These are phyloP conservation scores for Afroboletus lepidellus DNA, from an alignment of 1,284 basidiomycete genomes.

Conservation along the genomic window DNA sequence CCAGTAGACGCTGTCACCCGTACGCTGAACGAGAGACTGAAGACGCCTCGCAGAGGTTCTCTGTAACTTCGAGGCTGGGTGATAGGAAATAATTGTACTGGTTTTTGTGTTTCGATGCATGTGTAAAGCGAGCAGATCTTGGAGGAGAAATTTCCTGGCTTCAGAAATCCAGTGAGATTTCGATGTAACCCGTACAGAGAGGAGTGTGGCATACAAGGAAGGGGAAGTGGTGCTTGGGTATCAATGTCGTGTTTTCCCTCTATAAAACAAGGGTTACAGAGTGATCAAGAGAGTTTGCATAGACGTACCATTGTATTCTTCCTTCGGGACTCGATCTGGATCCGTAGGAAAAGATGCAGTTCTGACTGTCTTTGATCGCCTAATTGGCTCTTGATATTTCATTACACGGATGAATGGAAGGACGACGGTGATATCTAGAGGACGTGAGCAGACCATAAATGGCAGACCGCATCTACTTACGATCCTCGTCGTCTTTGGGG, in stretches of 20 bases:
- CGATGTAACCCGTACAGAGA: neutral
- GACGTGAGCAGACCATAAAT: neutral
- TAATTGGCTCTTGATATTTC: slow-evolving; percentile 22
- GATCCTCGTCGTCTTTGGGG: slow-evolving; percentile 40
- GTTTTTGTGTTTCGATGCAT: slow-evolving; percentile 35
- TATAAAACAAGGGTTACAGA: neutral
- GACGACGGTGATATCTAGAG: slow-evolving; percentile 48
- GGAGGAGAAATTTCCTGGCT: slow-evolving; percentile 30
- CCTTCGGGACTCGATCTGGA: neutral
- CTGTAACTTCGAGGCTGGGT: slow-evolving; percentile 29
- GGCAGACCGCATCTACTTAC: slow-evolving; percentile 35
- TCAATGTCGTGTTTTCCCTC: slow-evolving; percentile 43
- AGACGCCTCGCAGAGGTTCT: slow-evolving; percentile 37
- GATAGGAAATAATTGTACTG: slow-evolving; percentile 45
- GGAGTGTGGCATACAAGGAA: slow-evolving; percentile 26
- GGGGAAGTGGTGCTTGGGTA: slow-evolving; percentile 47
- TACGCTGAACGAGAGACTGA: slow-evolving; percentile 35
- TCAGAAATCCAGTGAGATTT: neutral
- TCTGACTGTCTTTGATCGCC: slow-evolving; percentile 10
- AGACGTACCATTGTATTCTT: slow-evolving; percentile 18
- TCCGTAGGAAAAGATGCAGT: neutral
- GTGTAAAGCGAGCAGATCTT: slow-evolving; percentile 41
- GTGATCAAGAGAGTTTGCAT: neutral
- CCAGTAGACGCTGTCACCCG: slow-evolving; percentile 51
- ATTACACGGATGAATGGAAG: slow-evolving; percentile 46